Base-by-base conservation (phyloP, 257 asterid species). In the Rauvolfia tetraphylla region DNA sequence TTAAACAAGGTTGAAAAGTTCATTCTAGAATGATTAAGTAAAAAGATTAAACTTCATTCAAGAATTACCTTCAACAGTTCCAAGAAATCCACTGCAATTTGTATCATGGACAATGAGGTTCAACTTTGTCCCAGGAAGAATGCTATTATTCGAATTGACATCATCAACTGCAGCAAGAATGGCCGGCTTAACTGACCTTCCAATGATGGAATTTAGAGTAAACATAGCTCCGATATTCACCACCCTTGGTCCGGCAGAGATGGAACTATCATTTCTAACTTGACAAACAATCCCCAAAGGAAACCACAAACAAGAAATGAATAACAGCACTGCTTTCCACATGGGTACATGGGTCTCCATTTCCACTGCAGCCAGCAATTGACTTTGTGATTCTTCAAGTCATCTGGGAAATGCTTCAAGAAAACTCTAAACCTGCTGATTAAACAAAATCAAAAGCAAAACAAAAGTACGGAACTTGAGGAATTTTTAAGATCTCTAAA, bases 31-130 rank as follows among this genome's bases (percentile, higher is more conserved):
- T 53, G 3, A 18, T 5, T 7, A 71, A 54, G 17, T 23, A 11
- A 41, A 70, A 22, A 70, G n/a, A 70, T 70, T 17, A 48, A 49
- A 71, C 36, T 44, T 25, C 20, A 72, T 34, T 29, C 46, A 72
- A 51, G 65, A 29, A 73, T 73, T 87, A 95, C 98, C 98, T 84
- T 91, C 98, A 83, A 92, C 79, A 23, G 90, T 91, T 71, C 96
- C 99, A 77, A 89, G 68, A 81, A 91, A 95, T 17, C 90, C 96
- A 80, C 98, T 95, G 92, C 98, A 95, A 66, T 92, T 92, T 8
- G 99, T 95, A 74, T 95, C 97, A 85, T 86, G 93, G 72, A 90
- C 49, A 31, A 90, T 79, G 76, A 95, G 91, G 56, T 85, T 91
- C 79, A 95, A 79, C 63, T 82, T 87, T 7, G 88, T 83, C 76